phyloP scores from a whole-genome alignment of 352 stramenopile genomes.

The Phytophthora kernoviae region DNA sequence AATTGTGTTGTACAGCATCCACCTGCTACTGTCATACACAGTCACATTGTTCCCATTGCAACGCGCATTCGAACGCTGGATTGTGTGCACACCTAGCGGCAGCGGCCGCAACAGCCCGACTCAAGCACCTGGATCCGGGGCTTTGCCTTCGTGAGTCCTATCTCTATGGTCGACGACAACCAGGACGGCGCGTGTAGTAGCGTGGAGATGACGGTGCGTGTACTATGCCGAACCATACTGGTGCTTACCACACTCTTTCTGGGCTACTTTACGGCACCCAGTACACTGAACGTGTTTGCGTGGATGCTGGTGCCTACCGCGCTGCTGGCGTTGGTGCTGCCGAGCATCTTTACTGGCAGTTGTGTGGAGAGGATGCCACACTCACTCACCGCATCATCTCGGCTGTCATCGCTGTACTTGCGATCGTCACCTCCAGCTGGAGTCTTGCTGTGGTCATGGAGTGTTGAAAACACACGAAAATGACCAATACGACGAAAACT shows the following conservation, averaged over 20 bases:
- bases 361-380: constrained; percentile 69
- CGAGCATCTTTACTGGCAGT: constrained; percentile 70
- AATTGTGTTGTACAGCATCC: constrained; percentile 77
- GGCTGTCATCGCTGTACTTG: constrained; percentile 47
- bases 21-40: constrained; percentile 75
- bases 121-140: constrained; percentile 23
- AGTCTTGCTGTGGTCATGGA: constrained; percentile 59
- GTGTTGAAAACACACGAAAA: constrained; percentile 6
- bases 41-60: constrained; percentile 74
- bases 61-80: constrained; percentile 61
- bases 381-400: constrained; percentile 47
- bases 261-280: constrained; percentile 60
- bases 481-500: not conserved
- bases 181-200: constrained; percentile 26
- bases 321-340: constrained; percentile 65
- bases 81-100: constrained; percentile 35
- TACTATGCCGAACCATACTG: constrained; percentile 55
- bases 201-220: constrained; percentile 40
- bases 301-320: constrained; percentile 69
- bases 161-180: constrained; percentile 1
- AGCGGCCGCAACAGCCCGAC: constrained; percentile 23
- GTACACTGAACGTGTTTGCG: constrained; percentile 62
- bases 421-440: constrained; percentile 49
- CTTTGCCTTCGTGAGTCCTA: constrained; percentile 31
- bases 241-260: constrained; percentile 56